Base-by-base conservation (phyloP, 768 basidiomycete genomes). In the Ephemerocybe angulata region DNA sequence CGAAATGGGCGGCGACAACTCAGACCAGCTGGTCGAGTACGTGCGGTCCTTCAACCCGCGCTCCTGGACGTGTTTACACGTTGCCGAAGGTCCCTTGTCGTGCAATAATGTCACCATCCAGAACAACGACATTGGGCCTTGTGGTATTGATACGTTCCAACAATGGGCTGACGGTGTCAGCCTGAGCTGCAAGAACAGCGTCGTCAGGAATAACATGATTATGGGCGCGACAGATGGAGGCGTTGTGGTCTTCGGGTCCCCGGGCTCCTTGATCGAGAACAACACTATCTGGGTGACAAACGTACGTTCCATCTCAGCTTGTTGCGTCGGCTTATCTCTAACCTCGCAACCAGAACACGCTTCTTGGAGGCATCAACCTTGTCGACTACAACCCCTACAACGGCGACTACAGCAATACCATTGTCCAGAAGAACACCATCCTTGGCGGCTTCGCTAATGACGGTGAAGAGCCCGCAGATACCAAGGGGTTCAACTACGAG, bases 91-190 rank as follows among this genome's bases (percentile, higher is more conserved):
- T 3, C 67, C 76, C 30, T 73, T 87, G 33, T 74, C 67, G 8
- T 94, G 91, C 71, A 78, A 72, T 55, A 84, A 84, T 54, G 74
- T 71, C 12, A 81, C 80, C 3, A 75, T 93, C 29, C 86, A 87
- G 63, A 86, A 90, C 69, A 93, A 93, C 61, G 88, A 92, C 58
- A 84, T 93, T 40, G 92, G 88, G 3, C 89, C 90, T 2, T 85
- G 86, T 56, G 89, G 90, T 8, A 71, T 72, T 1, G 84, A 87
- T 54, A 57, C 60, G 3, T 88, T 80, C 62, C 80, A 84, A 58
- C 70, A 89, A 65, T 92, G 90, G 90, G 88, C 90, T 1, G 90
- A 91, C 63, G 90, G 90, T 4, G 86, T 92, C 62, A 89, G 87
- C 60, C 66, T 90, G 50, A 82, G 82, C 58, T 92, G 89, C 65